Conservation (phyloP, 1,284 basidiomycete species). For the Uromyces viciae-fabae region DNA sequence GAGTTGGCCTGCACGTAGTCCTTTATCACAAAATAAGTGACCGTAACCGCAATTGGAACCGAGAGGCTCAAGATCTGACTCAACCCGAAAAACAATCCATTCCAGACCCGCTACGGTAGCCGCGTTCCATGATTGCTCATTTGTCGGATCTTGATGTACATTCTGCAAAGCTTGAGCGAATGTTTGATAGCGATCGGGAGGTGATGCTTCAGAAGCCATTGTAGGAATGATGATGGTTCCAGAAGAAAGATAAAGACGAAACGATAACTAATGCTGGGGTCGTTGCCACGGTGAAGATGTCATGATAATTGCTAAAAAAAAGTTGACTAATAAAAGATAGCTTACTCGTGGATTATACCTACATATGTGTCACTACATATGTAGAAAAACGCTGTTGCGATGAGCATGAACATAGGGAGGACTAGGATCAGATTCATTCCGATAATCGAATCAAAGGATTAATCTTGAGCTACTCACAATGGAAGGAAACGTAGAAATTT, state of each 20-base stretch:
- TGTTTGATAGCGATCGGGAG: conserved; percentile 1
- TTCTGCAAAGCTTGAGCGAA: conserved; percentile 17
- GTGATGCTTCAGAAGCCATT: conserved; percentile 2
- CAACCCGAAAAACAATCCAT: conserved; percentile 27
- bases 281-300: too few relatives aligned
- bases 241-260: background rate
- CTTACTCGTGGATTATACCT: too few relatives aligned
- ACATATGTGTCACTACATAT: too few relatives aligned
- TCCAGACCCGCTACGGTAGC: conserved; percentile 25
- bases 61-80: conserved; percentile 21
- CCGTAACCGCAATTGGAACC: conserved; percentile 23
- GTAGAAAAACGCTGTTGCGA: too few relatives aligned
- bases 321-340: too few relatives aligned
- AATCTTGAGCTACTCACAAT: too few relatives aligned
- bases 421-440: too few relatives aligned
- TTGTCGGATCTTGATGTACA: background rate
- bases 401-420: too few relatives aligned
- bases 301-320: too few relatives aligned
- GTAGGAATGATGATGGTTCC: background rate
- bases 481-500: too few relatives aligned
- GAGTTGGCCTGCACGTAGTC: conserved; percentile 22
- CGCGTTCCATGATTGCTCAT: conserved; percentile 5
- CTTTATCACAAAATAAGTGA: conserved; percentile 41
- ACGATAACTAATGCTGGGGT: background rate
- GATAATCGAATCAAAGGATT: too few relatives aligned